Evolutionary conservation across 805 yeast species (phyloP).

Genomic region (Wickerhamomyces ciferrii): DNA sequence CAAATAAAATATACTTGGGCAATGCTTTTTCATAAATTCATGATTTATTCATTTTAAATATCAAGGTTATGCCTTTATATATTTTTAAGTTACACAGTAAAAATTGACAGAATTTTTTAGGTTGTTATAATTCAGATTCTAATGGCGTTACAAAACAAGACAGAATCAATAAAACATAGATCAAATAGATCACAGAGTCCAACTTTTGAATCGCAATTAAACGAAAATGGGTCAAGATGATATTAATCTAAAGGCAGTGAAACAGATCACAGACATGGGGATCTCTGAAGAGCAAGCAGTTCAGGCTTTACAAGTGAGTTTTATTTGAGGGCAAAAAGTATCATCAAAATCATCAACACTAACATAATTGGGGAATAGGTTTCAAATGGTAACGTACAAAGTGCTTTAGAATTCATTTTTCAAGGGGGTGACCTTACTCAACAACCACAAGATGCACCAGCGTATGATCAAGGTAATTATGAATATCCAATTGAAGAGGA

Average conservation of each 20-base stretch:
- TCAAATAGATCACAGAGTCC: neutral
- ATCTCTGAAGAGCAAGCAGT: constrained; percentile 30
- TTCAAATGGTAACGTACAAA: constrained; percentile 26
- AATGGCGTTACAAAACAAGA: neutral
- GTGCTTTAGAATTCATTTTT: constrained; percentile 32
- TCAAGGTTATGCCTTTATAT: too few relatives aligned
- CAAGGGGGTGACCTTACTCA: constrained; percentile 13
- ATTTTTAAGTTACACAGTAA: neutral
- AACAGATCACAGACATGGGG: constrained; percentile 31
- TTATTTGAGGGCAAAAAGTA: too few relatives aligned
- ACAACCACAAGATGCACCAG: neutral
- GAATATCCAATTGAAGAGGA: neutral
- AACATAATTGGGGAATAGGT: constrained; percentile 1
- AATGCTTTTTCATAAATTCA: too few relatives aligned
- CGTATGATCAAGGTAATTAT: neutral
- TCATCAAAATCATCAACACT: neutral
- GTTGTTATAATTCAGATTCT: neutral
- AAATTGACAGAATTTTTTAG: neutral
- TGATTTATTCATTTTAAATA: too few relatives aligned
- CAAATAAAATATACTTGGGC: too few relatives aligned
- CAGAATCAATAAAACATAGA: too few relatives aligned
- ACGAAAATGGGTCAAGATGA: neutral
- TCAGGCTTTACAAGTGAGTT: constrained; percentile 28
- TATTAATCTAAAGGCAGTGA: constrained; percentile 1
- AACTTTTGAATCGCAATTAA: too few relatives aligned